A percentile compares a stretch with the other conserved stretches of the same genome.
Conservation (phyloP, 495 filamentous ascomycete species). For the Venustampulla echinocandica region DNA sequence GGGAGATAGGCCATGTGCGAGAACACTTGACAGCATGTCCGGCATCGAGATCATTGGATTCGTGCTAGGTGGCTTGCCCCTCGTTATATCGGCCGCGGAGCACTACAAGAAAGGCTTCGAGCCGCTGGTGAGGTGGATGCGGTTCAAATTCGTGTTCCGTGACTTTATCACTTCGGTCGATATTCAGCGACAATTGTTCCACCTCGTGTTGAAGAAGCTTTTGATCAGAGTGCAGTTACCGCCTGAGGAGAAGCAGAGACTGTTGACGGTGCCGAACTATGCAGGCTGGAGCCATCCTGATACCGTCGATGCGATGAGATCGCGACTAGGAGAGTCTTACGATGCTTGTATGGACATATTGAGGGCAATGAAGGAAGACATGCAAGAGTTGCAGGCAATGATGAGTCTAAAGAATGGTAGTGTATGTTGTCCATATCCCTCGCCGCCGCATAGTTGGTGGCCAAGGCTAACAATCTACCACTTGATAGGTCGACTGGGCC, state of each 20-base stretch:
- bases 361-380: slow-evolving; percentile 6
- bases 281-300: slow-evolving; percentile 9
- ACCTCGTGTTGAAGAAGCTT: slow-evolving; percentile 16
- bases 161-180: slow-evolving; percentile 19
- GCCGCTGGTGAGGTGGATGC: slow-evolving; percentile 19
- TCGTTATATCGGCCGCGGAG: slow-evolving; percentile 26
- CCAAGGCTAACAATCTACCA: neutral
- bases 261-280: slow-evolving; percentile 9
- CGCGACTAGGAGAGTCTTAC: slow-evolving; percentile 8
- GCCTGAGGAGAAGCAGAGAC: slow-evolving; percentile 9
- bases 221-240: slow-evolving; percentile 14
- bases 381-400: slow-evolving; percentile 10
- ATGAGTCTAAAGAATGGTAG: slow-evolving; percentile 13
- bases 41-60: slow-evolving; percentile 29
- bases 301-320: neutral
- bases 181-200: slow-evolving; percentile 15
- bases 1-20: no score
- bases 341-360: slow-evolving; percentile 8
- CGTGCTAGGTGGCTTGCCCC: slow-evolving; percentile 28
- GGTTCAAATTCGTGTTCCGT: slow-evolving; percentile 19
- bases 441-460: neutral
- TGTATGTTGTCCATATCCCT: neutral
- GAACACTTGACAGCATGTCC: slow-evolving; percentile 9
- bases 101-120: slow-evolving; percentile 26
- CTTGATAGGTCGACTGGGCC: slow-evolving; percentile 12